Evolutionary conservation across 176 grass and related monocot genomes (phyloP).

Genomic region (Ampelocalamus luodianensis): DNA sequence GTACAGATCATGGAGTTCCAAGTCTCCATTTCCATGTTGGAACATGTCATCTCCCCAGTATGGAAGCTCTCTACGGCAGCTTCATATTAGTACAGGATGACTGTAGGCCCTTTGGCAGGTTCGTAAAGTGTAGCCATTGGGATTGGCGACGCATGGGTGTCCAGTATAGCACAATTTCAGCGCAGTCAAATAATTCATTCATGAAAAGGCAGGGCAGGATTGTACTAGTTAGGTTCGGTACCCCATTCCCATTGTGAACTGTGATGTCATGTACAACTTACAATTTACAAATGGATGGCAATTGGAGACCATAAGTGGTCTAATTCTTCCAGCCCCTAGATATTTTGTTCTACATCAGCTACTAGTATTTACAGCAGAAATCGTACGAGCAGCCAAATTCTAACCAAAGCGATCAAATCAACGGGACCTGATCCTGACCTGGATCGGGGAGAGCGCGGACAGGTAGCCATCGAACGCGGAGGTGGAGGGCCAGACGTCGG

Average conservation of each 20-base stretch:
- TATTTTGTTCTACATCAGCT: neutral
- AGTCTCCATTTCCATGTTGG: neutral
- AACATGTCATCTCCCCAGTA: neutral
- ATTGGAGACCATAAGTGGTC: neutral
- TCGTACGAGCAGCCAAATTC: neutral
- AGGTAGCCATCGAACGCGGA: conserved; percentile 96
- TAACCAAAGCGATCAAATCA: conserved; percentile 9
- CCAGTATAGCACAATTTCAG: neutral
- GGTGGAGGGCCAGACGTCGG: conserved; percentile 93
- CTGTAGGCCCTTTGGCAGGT: neutral
- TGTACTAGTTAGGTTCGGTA: neutral
- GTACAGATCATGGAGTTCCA: neutral
- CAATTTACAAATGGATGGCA: conserved; percentile 4
- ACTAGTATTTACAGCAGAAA: neutral
- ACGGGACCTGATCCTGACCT: conserved; percentile 55
- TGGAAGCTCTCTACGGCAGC: neutral
- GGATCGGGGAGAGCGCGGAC: conserved; percentile 89
- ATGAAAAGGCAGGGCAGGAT: neutral
- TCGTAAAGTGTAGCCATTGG: neutral
- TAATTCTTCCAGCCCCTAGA: neutral
- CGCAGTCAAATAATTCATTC: conserved; percentile 19
- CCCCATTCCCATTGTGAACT: neutral
- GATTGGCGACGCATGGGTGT: neutral
- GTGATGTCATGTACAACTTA: neutral
- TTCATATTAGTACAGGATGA: neutral